Evolutionary conservation across 2,329 filamentous ascomycete species (phyloP).

Genomic region (Botrytis cinerea): DNA sequence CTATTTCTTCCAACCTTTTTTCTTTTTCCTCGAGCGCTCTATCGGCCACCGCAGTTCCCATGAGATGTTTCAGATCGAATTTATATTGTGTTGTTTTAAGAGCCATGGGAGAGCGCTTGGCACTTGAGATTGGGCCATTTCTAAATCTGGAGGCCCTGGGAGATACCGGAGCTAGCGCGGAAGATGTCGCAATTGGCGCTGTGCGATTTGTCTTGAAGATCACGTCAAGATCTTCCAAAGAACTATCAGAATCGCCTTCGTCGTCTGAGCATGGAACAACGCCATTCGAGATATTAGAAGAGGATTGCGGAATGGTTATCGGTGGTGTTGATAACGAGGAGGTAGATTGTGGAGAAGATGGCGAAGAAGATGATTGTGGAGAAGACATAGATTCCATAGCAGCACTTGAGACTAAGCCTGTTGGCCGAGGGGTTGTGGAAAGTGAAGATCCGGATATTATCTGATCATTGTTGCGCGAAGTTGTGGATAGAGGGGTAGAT

Average conservation of each 20-base stretch:
- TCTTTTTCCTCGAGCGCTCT: constrained; percentile 59
- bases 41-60: constrained; percentile 60
- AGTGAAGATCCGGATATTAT: neutral
- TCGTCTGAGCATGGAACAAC: constrained; percentile 72
- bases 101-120: constrained; percentile 53
- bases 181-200: constrained; percentile 26
- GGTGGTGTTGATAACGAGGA: constrained; percentile 9
- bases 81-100: constrained; percentile 53
- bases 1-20: constrained; percentile 43
- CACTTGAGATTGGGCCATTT: constrained; percentile 27
- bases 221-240: constrained; percentile 53
- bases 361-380: neutral
- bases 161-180: constrained; percentile 23
- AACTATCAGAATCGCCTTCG: constrained; percentile 57
- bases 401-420: neutral
- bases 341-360: constrained; percentile 13
- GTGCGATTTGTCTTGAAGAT: constrained; percentile 28
- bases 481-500: constrained; percentile 9
- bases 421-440: neutral
- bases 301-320: neutral
- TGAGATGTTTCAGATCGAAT: constrained; percentile 63
- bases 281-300: constrained; percentile 12
- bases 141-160: constrained; percentile 26
- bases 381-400: constrained; percentile 6
- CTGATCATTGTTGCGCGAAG: neutral